Percentiles rank a stretch among this genome's conserved stretches.
These are phyloP conservation scores for Discostella stelligeroides DNA, from an alignment of 108 stramenopile genomes.

Conservation along the genomic window DNA sequence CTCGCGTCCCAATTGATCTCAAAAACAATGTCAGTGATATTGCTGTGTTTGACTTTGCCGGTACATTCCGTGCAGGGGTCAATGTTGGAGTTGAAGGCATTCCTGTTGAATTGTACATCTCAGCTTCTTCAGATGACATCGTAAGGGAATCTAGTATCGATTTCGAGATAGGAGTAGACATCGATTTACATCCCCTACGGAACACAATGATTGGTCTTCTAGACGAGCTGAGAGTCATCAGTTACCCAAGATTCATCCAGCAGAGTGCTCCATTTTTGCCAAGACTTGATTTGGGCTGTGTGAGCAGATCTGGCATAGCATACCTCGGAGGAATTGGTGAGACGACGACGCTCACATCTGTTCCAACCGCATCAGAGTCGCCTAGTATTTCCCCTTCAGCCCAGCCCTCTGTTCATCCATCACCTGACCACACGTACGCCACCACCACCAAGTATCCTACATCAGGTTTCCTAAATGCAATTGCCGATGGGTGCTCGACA, in stretches of 20 bases:
- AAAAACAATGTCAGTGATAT: constrained; percentile 2
- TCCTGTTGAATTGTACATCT: constrained; percentile 10
- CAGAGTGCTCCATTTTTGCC: constrained; percentile 13
- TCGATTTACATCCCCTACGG: not conserved
- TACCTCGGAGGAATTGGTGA: constrained; percentile 9
- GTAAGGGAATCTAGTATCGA: not conserved
- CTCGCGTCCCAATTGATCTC: constrained; percentile 15
- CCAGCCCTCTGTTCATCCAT: not conserved
- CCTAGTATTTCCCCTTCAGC: too few relatives aligned
- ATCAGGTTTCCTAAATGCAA: constrained; percentile 23
- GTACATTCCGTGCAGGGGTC: constrained; percentile 2
- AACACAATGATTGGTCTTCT: not conserved
- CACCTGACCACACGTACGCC: not conserved
- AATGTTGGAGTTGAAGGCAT: constrained; percentile 2
- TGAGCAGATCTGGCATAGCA: constrained; percentile 16
- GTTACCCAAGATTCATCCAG: not conserved
- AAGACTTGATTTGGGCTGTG: constrained; percentile 8
- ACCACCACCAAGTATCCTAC: not conserved
- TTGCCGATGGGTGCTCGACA: constrained; percentile 26
- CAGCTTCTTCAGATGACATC: constrained; percentile 3
- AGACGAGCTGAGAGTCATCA: not conserved
- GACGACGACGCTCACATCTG: too few relatives aligned
- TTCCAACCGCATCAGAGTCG: too few relatives aligned
- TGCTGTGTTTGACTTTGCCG: constrained; percentile 3
- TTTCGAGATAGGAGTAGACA: constrained; percentile 6